Conservation (phyloP, 768 basidiomycete species). For the Pleurotus tuber-regium region DNA sequence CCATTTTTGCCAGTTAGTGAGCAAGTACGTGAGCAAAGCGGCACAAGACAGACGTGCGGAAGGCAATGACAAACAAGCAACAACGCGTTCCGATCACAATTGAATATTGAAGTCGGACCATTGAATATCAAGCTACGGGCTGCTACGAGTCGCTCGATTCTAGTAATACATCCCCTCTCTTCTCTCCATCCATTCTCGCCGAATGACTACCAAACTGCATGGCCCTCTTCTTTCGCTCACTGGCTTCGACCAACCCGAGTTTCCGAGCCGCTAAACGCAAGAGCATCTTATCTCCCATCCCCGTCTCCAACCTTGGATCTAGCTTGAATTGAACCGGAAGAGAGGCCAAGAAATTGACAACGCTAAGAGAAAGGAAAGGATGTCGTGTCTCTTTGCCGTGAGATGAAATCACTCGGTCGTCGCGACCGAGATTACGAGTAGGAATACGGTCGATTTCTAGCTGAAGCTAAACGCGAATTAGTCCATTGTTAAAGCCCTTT, state of each 20-base stretch:
- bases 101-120: too few relatives aligned
- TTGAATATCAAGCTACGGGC: background rate
- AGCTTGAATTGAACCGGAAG: constrained; percentile 82
- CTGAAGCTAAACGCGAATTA: constrained; percentile 59
- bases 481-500: background rate
- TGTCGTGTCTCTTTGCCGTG: constrained; percentile 92
- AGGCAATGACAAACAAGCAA: constrained; percentile 1
- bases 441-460: constrained; percentile 87
- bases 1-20: constrained; percentile 41
- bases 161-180: constrained; percentile 48
- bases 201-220: constrained; percentile 97
- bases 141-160: constrained; percentile 16
- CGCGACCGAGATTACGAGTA: constrained; percentile 85
- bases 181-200: constrained; percentile 75
- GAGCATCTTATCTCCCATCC: constrained; percentile 87
- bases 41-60: constrained; percentile 39
- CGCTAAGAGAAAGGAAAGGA: constrained; percentile 81
- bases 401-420: constrained; percentile 90
- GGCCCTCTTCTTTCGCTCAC: constrained; percentile 80
- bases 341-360: constrained; percentile 73
- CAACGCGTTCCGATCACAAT: constrained; percentile 10
- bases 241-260: constrained; percentile 76
- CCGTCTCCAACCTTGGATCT: constrained; percentile 72
- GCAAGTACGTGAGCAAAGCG: too few relatives aligned
- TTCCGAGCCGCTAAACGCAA: constrained; percentile 67